Base-by-base conservation (phyloP, 108 stramenopile species). In the Pseudonitzschia multistriata region DNA sequence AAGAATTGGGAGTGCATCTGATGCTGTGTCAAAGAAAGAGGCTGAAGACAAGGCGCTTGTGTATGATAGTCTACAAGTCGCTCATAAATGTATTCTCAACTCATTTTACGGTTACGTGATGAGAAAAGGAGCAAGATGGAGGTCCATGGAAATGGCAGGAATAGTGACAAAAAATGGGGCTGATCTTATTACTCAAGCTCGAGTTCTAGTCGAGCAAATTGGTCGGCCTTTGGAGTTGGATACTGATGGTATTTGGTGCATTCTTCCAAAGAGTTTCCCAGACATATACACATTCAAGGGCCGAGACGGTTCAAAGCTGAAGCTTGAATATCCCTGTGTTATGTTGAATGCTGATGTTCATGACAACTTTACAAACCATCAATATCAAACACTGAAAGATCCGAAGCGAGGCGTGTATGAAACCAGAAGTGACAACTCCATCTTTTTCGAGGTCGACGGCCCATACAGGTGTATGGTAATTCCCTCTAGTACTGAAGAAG, bases 211-310 rank as follows among this genome's bases (percentile, higher is more conserved):
- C 5, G 96, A 98, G 69, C 96, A 97, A 71, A 96, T 99, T 68
- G 99, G 99, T 17, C 90, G 99, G 24, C 98, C 98, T 11, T 77
- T 99, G 59, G 99, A 99, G 78, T 81, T 99, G 55, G 99, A 99
- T 74, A 99, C 99, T 14, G 99, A 99, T 85, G 99, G 99, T 53
- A 99, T 99, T 72, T 99, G 99, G 99, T 99, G 99, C 79, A 98
- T 99, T 72, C 81, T 99, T 36, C 99, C 99, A 0, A 80, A 90
- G 30, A 94, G 92, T 59, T 99, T 99, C 74, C 99, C 99, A 4
- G 95, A 98, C 73, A 87, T 91, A 21, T 92, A 88, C 68, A 88
- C 83, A 40, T 98, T 96, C 74, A 73, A 85, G 33, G 73, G 93
- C 31, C 57, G 77, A 48, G 82, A 87, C 74, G 92, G 92, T 8